Evolutionary conservation across 2,329 filamentous ascomycete genomes (phyloP), one percentile per base, ranked within the genome.

Genomic region (Colletotrichum orchidophilum): DNA sequence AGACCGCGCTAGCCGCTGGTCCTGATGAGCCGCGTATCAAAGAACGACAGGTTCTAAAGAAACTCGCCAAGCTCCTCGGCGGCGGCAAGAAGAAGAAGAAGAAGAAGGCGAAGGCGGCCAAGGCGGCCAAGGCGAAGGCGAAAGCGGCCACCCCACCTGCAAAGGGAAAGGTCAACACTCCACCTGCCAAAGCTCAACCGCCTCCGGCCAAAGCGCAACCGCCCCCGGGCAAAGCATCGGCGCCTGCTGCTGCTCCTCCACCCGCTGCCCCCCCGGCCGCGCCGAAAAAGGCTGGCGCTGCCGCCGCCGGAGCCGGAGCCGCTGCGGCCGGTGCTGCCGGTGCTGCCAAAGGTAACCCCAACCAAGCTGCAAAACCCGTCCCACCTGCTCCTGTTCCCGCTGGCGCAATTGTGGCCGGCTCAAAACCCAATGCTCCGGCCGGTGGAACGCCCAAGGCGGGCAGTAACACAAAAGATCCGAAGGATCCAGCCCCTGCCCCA

Each of bases 281-380:
- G 29, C 65, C 68, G 24, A 67, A 71, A 52, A 68, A 71, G 52
- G 15, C 57, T 24, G 21, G 21, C n/a, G 13, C 24, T n/a, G 26
- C 24, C n/a, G 26, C 57, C 3, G 9, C 50, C 6, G 58, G 50
- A 8, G 31, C 52, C 18, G 64, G 68, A 5, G 58, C 68, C n/a
- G 35, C 52, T 3, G 66, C 60, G 18, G 68, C 63, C 5, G 68
- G 42, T 3, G 67, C 55, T 6, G 67, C 46, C 24, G 57, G 15
- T n/a, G 54, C 53, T 21, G 18, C 46, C 24, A 29, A 71, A 63
- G 69, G 69, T 71, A 69, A 69, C 21, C n/a, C 31, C 5, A 24
- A 33, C 35, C 62, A 26, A 35, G 24, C n/a, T 46, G n/a, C 33
- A 29, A 59, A 61, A 54, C 57, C 64, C 18, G 63, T 59, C 46